Evolutionary conservation across 78 protist genomes (phyloP), one percentile per base, ranked within the genome.

Genomic region (Speleostelium caveatum): DNA sequence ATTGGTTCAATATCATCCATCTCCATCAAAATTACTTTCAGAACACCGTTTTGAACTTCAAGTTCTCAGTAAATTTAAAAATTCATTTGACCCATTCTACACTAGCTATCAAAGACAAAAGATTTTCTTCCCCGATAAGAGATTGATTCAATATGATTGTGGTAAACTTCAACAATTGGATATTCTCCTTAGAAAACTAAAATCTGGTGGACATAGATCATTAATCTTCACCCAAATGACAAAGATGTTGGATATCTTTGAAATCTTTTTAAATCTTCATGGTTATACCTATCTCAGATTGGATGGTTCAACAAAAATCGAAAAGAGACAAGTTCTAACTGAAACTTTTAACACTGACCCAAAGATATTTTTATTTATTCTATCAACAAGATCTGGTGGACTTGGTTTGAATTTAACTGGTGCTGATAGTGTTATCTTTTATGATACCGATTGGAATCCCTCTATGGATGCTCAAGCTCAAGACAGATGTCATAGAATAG

Each of bases 361-460:
- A 16, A 56, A 73, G 62, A 80, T 95, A 63, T 97, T 97, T 73
- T 14, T 90, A 75, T 96, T 98, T 76, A 94, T 98, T 45, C 88
- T 96, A 5, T 94, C 98, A 2, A 98, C 99, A 8, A 78, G 99
- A 28, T 38, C 96, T 3, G 99, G 99, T 22, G 99, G 99, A 19
- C 45, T 98, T 0, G 99, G 99, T 33, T 72, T 98, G 73, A 98
- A 98, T 71, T 62, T 98, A 41, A 97, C 98, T 5, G 99, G 99
- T 75, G 99, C 99, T 1, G 99, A 98, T 79, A 98, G 99, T 1
- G 99, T 98, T 32, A 96, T 98, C 65, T 98, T 98, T 74, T 98
- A 97, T 71, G 99, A 98, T 94, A 71, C 96, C 3, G 98, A 96
- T 58, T 98, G 99, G 99, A 98, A 98, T 78, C 99, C 99, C 1